Evolutionary conservation across 228 moss, liverwort and hornwort genomes (phyloP), one percentile per base, ranked within the genome.

Genomic region (Sphagnum magellanicum): DNA sequence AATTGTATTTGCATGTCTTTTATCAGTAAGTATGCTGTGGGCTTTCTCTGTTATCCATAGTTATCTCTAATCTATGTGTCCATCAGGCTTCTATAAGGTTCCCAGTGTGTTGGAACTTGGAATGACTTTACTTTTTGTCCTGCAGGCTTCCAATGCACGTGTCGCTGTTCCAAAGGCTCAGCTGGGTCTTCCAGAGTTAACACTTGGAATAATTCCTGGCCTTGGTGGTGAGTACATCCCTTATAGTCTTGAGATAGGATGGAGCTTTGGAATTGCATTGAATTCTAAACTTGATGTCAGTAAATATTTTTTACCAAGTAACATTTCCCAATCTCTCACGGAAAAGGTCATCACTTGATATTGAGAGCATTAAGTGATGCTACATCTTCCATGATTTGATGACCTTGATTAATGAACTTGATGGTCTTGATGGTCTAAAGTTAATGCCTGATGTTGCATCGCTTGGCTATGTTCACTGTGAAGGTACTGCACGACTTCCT

Each of bases 181-280:
- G 71, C 73, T 95, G 66, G 92, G 90, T 63, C 78, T 95, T 72
- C 92, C 95, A 15, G 95, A 95, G 78, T 83, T 95, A 51, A 84
- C 87, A 51, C 85, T 95, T 67, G 95, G 95, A 65, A 95, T 95
- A 62, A 92, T 92, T 73, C 95, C 95, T 61, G 95, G 95, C 53
- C 71, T 88, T 68, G 95, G 95, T 75, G 95, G 94, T 95, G 79
- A 71, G 77, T 48, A 59, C 51, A 9, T 61, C 0, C 14, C 7
- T 67, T 64, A 5, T 6, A 15, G 6, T 70, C 59, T 59, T 59
- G 63, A 32, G 32, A 32, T 32, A 14, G 60, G 60, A 60, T 5
- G 60, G 60, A 16, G 14, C 6, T 16, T 5, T 5, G 60, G 5
- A 60, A 32, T 32, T 32, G 3, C 32, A 32, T 3, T 32, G 32